Percentiles rank a stretch among this genome's conserved stretches.
These are phyloP conservation scores for Diaporthe destruens DNA, from an alignment of 2,329 filamentous ascomycete genomes.

Conservation along the genomic window DNA sequence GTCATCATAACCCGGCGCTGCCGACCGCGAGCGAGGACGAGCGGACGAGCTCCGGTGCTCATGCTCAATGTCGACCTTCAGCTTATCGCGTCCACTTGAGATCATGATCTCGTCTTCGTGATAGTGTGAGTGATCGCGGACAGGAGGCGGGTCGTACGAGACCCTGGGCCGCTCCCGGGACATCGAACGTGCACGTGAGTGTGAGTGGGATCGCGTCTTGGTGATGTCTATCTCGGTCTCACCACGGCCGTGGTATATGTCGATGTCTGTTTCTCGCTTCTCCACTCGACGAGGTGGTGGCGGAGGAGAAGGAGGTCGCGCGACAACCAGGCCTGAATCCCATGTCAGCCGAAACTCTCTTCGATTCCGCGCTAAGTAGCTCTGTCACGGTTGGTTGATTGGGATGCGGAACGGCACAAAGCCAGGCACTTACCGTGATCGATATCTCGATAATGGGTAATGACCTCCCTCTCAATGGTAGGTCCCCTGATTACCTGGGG, in stretches of 20 bases:
- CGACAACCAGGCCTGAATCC: slow-evolving; percentile 60
- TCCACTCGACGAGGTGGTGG: slow-evolving; percentile 59
- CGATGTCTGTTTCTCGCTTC: slow-evolving; percentile 71
- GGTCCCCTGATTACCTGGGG: slow-evolving; percentile 79
- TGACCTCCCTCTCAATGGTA: slow-evolving; percentile 87
- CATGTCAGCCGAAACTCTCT: slow-evolving; percentile 17
- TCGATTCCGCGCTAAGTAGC: neutral
- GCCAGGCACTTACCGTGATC: slow-evolving; percentile 77
- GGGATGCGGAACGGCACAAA: neutral
- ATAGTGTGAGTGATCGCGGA: slow-evolving; percentile 59
- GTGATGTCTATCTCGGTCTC: slow-evolving; percentile 71
- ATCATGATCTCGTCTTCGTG: slow-evolving; percentile 77
- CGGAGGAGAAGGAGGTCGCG: slow-evolving; percentile 63
- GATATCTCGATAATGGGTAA: slow-evolving; percentile 88
- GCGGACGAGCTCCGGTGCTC: slow-evolving; percentile 50
- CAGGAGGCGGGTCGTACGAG: slow-evolving; percentile 43
- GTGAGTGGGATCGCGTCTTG: slow-evolving; percentile 55
- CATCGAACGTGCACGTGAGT: slow-evolving; percentile 55
- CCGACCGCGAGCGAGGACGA: slow-evolving; percentile 66
- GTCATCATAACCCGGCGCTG: slow-evolving; percentile 69
- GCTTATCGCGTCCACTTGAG: slow-evolving; percentile 66
- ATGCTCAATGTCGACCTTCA: slow-evolving; percentile 59
- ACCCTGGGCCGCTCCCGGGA: slow-evolving; percentile 51
- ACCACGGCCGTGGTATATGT: slow-evolving; percentile 67
- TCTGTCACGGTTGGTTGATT: too few relatives aligned